Evolutionary conservation across 805 yeast species (phyloP), one percentile per base, ranked within the genome.

Genomic region (Candida golubevii): DNA sequence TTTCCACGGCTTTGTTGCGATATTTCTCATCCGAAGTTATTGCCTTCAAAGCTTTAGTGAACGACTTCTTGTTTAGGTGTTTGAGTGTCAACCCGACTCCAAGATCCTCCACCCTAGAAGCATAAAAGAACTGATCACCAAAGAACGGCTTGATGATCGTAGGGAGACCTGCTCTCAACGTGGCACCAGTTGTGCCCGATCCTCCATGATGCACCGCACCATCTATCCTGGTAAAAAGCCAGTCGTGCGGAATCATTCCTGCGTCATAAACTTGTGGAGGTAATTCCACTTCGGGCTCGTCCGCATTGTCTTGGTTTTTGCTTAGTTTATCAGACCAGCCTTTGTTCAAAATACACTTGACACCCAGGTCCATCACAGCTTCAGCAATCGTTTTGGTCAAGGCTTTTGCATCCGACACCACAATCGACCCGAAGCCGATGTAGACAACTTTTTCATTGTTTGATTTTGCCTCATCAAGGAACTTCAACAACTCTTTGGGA

Each of bases 171-270:
- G 86, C 84, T 49, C 90, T 71, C 43, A 91, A 62, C 2, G 95
- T 77, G 0, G 97, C 96, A 7, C 98, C 98, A 0, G 97, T 91
- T 0, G 97, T 88, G 1, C 98, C 98, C 0, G 96, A 84, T 0
- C 98, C 98, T 33, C 98, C 98, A 61, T 91, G 98, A 60, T 91
- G 98, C 4, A 91, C 97, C 0, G 96, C 96, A 0, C 91, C 97
- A 65, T 91, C 96, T 36, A 91, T 71, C 48, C 79, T 80, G 0
- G 91, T 85, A 64, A 91, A 91, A 32, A 91, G 67, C 98, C 98
- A 91, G 59, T 89, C 96, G 60, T 91, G 98, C 0, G 97, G 96
- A 11, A 87, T 72, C 8, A 82, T 60, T 2, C 93, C 93, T 7
- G 87, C 69, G 50, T 79, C 80, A 58, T 67, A 86, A 2, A 91